Evolutionary conservation across 2,329 filamentous ascomycete genomes (phyloP), one percentile per base, ranked within the genome.

Genomic region (Leptographium flavum): DNA sequence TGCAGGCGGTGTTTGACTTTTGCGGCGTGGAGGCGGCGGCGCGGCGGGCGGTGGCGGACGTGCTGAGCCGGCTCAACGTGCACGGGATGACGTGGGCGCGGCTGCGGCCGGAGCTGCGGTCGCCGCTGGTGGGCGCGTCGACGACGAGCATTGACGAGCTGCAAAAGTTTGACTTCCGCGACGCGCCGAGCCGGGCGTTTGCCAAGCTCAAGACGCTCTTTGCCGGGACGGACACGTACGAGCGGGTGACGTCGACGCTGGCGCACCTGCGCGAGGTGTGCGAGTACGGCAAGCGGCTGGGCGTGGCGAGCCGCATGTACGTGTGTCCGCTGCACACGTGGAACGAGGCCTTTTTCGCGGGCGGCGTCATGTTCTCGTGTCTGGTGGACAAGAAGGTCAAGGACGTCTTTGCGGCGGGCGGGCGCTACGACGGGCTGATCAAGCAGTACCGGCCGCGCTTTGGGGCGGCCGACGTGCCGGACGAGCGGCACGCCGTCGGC

Each of bases 71-170:
- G 57, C 71, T 96, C 42, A 93, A 95, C 57, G 81, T 93, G 15
- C 75, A 81, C 39, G 79, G 81, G 49, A 80, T 75, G 59, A 85
- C 79, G 1, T 95, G 88, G 82, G 76, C 83, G 52, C 88, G 87
- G 57, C 83, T 95, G 47, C 74, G 83, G 44, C 77, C 75, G 43
- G 86, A 94, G 55, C 70, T 98, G 45, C 79, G 88, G 33, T 84
- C 83, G n/a, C 78, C 85, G 3, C 63, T 81, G 17, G 76, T 94
- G 32, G 87, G 87, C 2, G 75, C 95, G 17, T 83, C 88, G 4
- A 84, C 86, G 13, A 95, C 88, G 3, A 93, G 85, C 37, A 72
- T 98, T 39, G 88, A 95, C 54, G 90, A 95, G 56, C 70, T 98
- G 46, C 78, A 85, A 53, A 79, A 81, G 6, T 98, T 96, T 58